Evolutionary conservation across 2,329 filamentous ascomycete species (phyloP).

Genomic region (Lachnellula cervina): DNA sequence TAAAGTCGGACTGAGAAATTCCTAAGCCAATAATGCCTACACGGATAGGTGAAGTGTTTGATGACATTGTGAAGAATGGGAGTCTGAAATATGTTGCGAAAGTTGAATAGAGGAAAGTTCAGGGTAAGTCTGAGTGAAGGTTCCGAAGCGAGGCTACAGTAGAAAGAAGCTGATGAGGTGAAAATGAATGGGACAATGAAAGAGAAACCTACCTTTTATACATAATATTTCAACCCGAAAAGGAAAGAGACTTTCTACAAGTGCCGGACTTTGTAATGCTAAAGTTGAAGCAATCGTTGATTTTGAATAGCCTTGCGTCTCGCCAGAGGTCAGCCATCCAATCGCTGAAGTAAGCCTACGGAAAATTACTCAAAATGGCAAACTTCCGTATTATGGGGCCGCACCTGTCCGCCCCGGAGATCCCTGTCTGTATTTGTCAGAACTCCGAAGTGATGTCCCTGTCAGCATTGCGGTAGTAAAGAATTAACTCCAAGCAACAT

Average conservation of each 20-base stretch:
- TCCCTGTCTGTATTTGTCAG: neutral
- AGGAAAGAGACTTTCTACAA: neutral
- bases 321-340: neutral
- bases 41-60: slow-evolving; percentile 8
- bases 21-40: slow-evolving; percentile 18
- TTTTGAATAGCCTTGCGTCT: neutral
- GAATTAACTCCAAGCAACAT: too few species aligned
- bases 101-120: neutral
- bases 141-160: neutral
- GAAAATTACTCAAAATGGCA: neutral
- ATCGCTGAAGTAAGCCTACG: neutral
- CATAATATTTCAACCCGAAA: neutral
- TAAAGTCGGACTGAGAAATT: neutral
- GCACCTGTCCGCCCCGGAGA: neutral
- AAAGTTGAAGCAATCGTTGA: neutral
- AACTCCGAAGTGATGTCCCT: neutral
- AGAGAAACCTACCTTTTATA: neutral
- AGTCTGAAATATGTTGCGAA: neutral
- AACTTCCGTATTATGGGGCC: neutral
- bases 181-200: neutral
- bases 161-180: neutral
- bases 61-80: neutral
- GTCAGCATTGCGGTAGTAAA: too few species aligned
- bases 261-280: slow-evolving; percentile 1
- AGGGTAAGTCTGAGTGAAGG: neutral